phyloP scores from a whole-genome alignment of 139 green algal genomes.

The Coelastrella sp. region DNA sequence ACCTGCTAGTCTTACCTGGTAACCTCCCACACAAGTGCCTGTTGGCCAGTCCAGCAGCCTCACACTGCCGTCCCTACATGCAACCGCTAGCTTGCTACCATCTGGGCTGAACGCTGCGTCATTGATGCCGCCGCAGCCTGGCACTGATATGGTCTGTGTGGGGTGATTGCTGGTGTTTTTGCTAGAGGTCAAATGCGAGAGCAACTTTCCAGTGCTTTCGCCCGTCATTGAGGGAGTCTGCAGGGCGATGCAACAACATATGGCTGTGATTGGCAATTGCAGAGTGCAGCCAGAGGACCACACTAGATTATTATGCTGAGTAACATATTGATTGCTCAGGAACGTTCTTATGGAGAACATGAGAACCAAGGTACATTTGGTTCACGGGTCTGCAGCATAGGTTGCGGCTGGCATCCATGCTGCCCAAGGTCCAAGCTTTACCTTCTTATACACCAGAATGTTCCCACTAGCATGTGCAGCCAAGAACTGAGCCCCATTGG shows the following conservation, averaged over 20 bases:
- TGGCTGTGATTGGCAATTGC: too few species aligned
- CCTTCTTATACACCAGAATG: slow-evolving; percentile 82
- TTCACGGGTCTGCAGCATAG: too few species aligned
- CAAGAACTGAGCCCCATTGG: slow-evolving; percentile 62
- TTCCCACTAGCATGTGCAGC: slow-evolving; percentile 68
- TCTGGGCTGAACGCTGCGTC: slow-evolving; percentile 80
- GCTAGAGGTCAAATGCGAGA: slow-evolving; percentile 31
- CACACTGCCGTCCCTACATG: slow-evolving; percentile 81
- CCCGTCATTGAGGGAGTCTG: slow-evolving; percentile 41
- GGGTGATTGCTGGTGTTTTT: slow-evolving; percentile 22
- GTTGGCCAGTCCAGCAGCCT: slow-evolving; percentile 74
- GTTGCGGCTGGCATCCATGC: too few species aligned
- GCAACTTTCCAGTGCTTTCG: slow-evolving; percentile 40
- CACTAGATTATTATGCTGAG: too few species aligned
- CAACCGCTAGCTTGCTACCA: slow-evolving; percentile 78
- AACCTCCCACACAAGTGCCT: slow-evolving; percentile 70
- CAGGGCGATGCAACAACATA: not conserved
- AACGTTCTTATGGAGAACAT: too few species aligned
- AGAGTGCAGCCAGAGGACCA: too few species aligned
- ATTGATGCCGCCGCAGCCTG: slow-evolving; percentile 68
- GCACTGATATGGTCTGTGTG: slow-evolving; percentile 24
- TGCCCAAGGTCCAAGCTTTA: too few species aligned
- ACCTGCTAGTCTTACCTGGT: slow-evolving; percentile 74
- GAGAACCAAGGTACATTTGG: too few species aligned
- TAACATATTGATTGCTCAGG: too few species aligned